phyloP scores from a whole-genome alignment of 805 yeast genomes.

The Candida berthetii region DNA sequence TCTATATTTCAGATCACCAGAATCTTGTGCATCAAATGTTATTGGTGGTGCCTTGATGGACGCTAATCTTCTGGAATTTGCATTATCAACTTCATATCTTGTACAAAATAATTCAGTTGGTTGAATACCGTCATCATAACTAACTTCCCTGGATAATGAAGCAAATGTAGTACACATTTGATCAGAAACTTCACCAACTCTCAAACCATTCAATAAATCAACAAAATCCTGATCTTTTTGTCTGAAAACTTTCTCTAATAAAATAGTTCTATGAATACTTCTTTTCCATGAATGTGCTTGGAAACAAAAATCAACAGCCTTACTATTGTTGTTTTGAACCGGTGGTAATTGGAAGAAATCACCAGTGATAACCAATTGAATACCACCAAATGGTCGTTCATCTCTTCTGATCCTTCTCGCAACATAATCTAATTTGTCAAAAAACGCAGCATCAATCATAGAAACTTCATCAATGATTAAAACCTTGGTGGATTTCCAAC shows the following conservation, averaged over 20 bases:
- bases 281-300: slow-evolving; percentile 66
- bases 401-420: slow-evolving; percentile 51
- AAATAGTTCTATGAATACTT: slow-evolving; percentile 57
- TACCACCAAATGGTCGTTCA: slow-evolving; percentile 82
- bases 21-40: slow-evolving; percentile 41
- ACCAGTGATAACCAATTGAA: slow-evolving; percentile 86
- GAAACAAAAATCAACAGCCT: slow-evolving; percentile 56
- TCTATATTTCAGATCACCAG: slow-evolving; percentile 17
- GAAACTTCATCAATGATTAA: slow-evolving; percentile 89
- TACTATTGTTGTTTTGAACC: slow-evolving; percentile 38
- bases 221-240: slow-evolving; percentile 81
- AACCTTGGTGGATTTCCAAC: slow-evolving; percentile 68
- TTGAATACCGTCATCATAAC: slow-evolving; percentile 65
- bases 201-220: slow-evolving; percentile 71
- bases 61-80: slow-evolving; percentile 52
- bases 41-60: slow-evolving; percentile 40
- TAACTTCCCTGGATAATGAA: slow-evolving; percentile 49
- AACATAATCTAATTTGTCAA: slow-evolving; percentile 67
- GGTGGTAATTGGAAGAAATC: slow-evolving; percentile 97
- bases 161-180: slow-evolving; percentile 43
- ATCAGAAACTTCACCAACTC: slow-evolving; percentile 60
- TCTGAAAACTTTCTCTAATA: slow-evolving; percentile 77
- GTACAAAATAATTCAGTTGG: slow-evolving; percentile 92
- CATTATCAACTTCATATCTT: slow-evolving; percentile 72
- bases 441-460: slow-evolving; percentile 79